Conservation (phyloP, 2,329 filamentous ascomycete genomes). For the Ascochyta clinopodiicola region DNA sequence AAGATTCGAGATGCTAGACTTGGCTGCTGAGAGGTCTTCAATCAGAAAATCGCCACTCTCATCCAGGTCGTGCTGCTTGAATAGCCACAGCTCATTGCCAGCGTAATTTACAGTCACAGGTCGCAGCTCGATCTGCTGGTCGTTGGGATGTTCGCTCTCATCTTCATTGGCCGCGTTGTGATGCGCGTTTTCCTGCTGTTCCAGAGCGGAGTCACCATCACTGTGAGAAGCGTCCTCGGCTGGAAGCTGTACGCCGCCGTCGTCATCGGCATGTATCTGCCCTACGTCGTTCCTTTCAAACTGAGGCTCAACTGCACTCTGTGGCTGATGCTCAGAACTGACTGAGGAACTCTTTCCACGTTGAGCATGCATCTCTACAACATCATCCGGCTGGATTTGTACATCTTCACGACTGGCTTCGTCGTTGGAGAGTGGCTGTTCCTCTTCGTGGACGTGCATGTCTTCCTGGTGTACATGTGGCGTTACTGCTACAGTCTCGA, state of each 20-base stretch:
- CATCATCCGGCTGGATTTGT: background rate
- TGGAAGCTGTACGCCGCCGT: conserved; percentile 25
- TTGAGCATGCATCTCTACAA: background rate
- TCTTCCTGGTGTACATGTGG: background rate
- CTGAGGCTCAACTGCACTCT: background rate
- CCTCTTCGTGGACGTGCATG: background rate
- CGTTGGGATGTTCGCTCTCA: conserved; percentile 16
- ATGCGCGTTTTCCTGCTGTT: conserved; percentile 5
- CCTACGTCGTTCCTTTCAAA: conserved; percentile 3
- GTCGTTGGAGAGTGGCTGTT: background rate
- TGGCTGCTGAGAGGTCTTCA: conserved; percentile 32
- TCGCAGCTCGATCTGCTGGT: conserved; percentile 19
- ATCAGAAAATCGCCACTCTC: conserved; percentile 41
- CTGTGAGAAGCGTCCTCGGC: conserved; percentile 10
- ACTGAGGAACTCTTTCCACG: background rate
- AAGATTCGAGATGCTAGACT: conserved; percentile 56
- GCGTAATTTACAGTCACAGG: conserved; percentile 40
- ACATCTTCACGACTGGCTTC: background rate
- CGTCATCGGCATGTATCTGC: conserved; percentile 15
- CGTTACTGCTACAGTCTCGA: background rate
- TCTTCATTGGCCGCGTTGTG: conserved; percentile 24
- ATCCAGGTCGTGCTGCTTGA: conserved; percentile 39
- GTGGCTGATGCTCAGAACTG: background rate
- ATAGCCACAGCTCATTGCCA: conserved; percentile 40
- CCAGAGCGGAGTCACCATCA: conserved; percentile 7